These are phyloP conservation scores for Cylindrotheca closterium DNA, from an alignment of 108 stramenopile genomes.

Conservation along the genomic window DNA sequence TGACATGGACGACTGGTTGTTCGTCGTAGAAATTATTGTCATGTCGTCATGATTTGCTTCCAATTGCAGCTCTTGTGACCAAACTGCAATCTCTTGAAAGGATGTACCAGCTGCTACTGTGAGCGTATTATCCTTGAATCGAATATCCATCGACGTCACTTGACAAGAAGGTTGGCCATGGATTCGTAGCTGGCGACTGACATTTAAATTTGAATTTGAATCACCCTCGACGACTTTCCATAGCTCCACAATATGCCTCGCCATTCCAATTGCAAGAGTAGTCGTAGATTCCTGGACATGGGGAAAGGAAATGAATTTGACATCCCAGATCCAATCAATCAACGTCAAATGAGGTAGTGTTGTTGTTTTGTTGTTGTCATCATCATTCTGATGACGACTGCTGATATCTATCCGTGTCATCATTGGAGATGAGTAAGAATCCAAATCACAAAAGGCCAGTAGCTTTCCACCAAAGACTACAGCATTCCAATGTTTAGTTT, in stretches of 20 bases:
- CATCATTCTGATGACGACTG: no score
- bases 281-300: constrained; percentile 6
- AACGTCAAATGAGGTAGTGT: constrained; percentile 14
- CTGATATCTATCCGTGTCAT: neutral
- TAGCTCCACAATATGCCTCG: constrained; percentile 52
- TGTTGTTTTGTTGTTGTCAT: constrained; percentile 1
- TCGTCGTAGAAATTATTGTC: no score
- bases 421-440: neutral
- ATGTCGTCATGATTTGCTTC: constrained; percentile 5
- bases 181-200: constrained; percentile 14
- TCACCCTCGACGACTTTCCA: constrained; percentile 37
- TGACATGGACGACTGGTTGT: constrained; percentile 12
- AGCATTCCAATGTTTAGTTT: constrained; percentile 5
- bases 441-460: constrained; percentile 20
- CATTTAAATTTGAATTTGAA: neutral
- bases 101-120: constrained; percentile 45
- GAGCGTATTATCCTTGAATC: constrained; percentile 18
- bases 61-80: neutral
- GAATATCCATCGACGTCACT: constrained; percentile 54
- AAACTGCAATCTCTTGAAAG: constrained; percentile 41
- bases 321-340: constrained; percentile 70
- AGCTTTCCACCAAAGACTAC: constrained; percentile 27
- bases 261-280: constrained; percentile 47
- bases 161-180: constrained; percentile 37
- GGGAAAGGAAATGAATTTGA: constrained; percentile 25